Conservation (phyloP, 169 alveolate species). For the Hepatocystis sp. region DNA sequence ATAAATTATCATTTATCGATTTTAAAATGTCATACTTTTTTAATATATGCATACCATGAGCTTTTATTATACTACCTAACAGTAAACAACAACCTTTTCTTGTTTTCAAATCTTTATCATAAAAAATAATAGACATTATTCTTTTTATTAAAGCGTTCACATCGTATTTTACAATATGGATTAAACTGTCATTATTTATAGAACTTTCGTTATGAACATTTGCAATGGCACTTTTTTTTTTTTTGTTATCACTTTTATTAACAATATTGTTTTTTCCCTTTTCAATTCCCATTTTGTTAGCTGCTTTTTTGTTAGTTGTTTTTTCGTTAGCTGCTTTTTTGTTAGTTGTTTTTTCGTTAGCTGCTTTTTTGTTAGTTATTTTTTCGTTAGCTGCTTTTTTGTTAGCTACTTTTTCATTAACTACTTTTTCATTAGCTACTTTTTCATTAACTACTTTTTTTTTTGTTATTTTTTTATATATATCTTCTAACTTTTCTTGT, state of each 20-base stretch:
- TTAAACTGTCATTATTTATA: constrained; percentile 6
- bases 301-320: constrained; percentile 10
- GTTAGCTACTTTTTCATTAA: neutral
- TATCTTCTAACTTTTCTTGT: neutral
- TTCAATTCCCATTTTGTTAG: constrained; percentile 1
- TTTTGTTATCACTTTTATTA: neutral
- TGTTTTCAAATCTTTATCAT: constrained; percentile 49
- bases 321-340: neutral
- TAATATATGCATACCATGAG: constrained; percentile 62
- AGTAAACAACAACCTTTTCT: constrained; percentile 71
- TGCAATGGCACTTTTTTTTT: neutral
- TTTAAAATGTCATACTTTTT: constrained; percentile 30
- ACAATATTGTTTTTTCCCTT: neutral
- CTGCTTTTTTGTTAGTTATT: constrained; percentile 2
- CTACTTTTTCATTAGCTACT: constrained; percentile 4
- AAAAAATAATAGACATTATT: constrained; percentile 23
- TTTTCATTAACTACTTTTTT: neutral
- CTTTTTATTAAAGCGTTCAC: constrained; percentile 31
- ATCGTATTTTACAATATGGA: constrained; percentile 45
- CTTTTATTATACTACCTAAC: constrained; percentile 66
- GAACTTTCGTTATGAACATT: neutral
- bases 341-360: neutral
- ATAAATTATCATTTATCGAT: constrained; percentile 29
- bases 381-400: neutral
- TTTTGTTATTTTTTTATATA: neutral